phyloP scores from a whole-genome alignment of 1,139 yeast species.

The Candida neerlandica region DNA sequence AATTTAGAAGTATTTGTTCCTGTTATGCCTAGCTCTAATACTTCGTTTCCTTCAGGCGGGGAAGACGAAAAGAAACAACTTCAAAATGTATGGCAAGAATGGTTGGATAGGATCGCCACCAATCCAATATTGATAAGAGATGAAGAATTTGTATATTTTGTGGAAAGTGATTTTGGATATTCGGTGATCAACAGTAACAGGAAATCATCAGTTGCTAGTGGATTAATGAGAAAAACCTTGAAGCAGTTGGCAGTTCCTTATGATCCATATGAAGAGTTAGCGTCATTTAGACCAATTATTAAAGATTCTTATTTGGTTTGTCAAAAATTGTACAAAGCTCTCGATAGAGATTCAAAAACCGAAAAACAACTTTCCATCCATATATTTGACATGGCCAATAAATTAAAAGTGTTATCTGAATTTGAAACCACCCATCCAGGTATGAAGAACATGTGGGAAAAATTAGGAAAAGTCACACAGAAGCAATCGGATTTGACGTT shows the following conservation, averaged over 20 bases:
- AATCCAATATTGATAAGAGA: constrained; percentile 83
- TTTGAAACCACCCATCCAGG: constrained; percentile 60
- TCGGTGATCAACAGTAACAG: constrained; percentile 61
- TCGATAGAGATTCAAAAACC: constrained; percentile 57
- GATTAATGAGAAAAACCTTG: constrained; percentile 81
- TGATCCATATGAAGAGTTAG: constrained; percentile 80
- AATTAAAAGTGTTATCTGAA: constrained; percentile 50
- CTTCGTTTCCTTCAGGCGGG: constrained; percentile 81
- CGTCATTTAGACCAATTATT: constrained; percentile 82
- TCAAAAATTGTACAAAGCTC: constrained; percentile 55
- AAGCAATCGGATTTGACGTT: constrained; percentile 78
- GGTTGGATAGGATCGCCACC: constrained; percentile 76
- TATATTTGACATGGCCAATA: constrained; percentile 66
- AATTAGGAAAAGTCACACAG: constrained; percentile 67
- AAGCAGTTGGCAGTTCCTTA: constrained; percentile 91
- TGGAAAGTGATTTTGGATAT: constrained; percentile 87
- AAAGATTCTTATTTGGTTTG: constrained; percentile 71
- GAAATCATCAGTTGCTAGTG: constrained; percentile 71
- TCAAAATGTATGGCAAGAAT: constrained; percentile 66
- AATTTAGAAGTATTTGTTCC: constrained; percentile 95
- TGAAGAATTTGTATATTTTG: constrained; percentile 84
- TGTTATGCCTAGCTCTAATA: constrained; percentile 71
- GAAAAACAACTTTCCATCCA: constrained; percentile 60
- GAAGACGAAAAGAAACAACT: constrained; percentile 75
- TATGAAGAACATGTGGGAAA: constrained; percentile 82